Evolutionary conservation across 352 stramenopile genomes (phyloP).

Genomic region (Phytophthora capsici): DNA sequence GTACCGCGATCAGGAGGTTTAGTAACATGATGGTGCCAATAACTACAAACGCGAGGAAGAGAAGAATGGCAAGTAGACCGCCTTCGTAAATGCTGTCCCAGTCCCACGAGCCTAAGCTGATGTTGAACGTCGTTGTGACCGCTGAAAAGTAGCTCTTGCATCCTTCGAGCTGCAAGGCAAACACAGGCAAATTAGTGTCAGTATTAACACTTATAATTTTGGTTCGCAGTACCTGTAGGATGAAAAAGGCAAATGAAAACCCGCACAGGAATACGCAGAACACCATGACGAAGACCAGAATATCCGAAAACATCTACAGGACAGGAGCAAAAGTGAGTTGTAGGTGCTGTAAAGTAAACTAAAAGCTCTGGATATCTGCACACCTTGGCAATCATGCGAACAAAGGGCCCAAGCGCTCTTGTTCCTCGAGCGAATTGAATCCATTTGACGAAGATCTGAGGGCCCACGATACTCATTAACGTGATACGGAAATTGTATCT

Average conservation of each 20-base stretch:
- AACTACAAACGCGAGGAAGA: constrained; percentile 78
- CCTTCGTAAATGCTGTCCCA: constrained; percentile 79
- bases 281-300: constrained; percentile 76
- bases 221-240: constrained; percentile 82
- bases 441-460: constrained; percentile 84
- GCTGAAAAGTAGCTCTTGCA: constrained; percentile 68
- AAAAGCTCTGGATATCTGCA: background rate
- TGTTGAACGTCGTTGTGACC: constrained; percentile 68
- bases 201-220: too few relatives aligned
- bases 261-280: constrained; percentile 77
- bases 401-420: constrained; percentile 70
- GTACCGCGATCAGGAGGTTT: constrained; percentile 79
- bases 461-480: constrained; percentile 79
- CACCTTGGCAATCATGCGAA: constrained; percentile 89
- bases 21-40: constrained; percentile 87
- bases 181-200: too few relatives aligned
- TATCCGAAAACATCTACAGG: constrained; percentile 82
- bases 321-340: background rate
- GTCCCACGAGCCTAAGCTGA: constrained; percentile 79
- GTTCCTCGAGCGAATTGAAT: constrained; percentile 83
- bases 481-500: constrained; percentile 78
- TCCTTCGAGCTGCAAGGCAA: constrained; percentile 60
- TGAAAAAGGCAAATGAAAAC: constrained; percentile 85
- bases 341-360: background rate
- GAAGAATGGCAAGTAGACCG: constrained; percentile 64